Evolutionary conservation across 805 yeast genomes (phyloP), one percentile per base, ranked within the genome.

Genomic region (Saccharomycopsis sp.): DNA sequence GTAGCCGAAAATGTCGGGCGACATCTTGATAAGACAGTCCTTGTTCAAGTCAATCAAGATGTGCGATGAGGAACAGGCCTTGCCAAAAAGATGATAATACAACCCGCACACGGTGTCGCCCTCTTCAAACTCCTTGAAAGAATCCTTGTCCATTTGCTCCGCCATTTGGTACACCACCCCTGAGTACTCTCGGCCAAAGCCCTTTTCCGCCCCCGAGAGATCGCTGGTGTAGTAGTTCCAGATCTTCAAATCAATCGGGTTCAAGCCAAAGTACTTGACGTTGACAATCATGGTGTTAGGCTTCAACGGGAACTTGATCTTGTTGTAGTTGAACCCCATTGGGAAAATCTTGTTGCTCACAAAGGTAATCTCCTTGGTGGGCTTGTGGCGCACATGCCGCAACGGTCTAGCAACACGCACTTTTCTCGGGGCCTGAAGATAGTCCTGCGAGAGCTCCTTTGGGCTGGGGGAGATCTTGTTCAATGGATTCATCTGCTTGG

Each of bases 21-120:
- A 55, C 2, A 85, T 80, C 36, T 69, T 68, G 18, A 67, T 52
- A 19, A 74, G 53, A 0, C 68, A 57, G 50, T 79, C 85, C 26
- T 60, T 53, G 8, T 53, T 52, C 12, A 82, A 77, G 45, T 76
- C 70, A 3, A 80, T 56, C 16, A 74, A 52, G 8, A 80, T 63
- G 33, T 75, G 69, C 3, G 82, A 65, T 26, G 78, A 70, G 19
- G 79, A 56, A 2, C 81, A 60, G 6, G 88, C 88, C 34, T 65
- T 63, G 13, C 71, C 71, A 15, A 64, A 61, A 18, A 68, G 60
- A 35, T 79, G 81, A 52, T 67, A 67, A 39, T 64, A 68, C 35
- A 73, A 52, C 5, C 89, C 94, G 54, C 76, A 71, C 0, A 82
- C 86, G 30, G 65, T 67, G 50, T 76, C 82, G 29, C 88, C 89